Evolutionary conservation across 495 filamentous ascomycete species (phyloP).

Genomic region (Hypoxylon rickii): DNA sequence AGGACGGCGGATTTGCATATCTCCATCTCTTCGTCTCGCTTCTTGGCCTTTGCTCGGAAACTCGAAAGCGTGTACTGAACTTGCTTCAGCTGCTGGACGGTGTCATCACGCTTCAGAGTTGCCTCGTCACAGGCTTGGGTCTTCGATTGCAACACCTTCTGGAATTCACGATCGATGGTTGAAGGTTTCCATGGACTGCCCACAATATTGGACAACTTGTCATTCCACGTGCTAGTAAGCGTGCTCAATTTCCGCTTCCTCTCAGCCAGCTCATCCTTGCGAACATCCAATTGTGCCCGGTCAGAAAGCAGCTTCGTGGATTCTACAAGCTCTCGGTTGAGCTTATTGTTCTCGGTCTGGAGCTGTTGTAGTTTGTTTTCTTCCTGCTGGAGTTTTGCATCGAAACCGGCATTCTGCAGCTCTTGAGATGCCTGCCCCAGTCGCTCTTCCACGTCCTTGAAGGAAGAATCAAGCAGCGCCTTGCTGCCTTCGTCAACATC

Average conservation of each 20-base stretch:
- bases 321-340: conserved; percentile 77
- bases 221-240: conserved; percentile 72
- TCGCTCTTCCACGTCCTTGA: conserved; percentile 67
- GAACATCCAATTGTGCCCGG: conserved; percentile 75
- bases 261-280: conserved; percentile 76
- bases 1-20: conserved; percentile 57
- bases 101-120: conserved; percentile 68
- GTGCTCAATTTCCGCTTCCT: conserved; percentile 72
- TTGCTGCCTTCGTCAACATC: conserved; percentile 83
- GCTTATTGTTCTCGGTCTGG: conserved; percentile 67
- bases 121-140: conserved; percentile 58
- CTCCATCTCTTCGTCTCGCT: conserved; percentile 66
- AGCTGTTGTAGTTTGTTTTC: conserved; percentile 66
- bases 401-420: conserved; percentile 64
- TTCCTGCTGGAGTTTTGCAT: conserved; percentile 65
- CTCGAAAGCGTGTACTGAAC: conserved; percentile 76
- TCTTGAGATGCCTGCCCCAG: conserved; percentile 66
- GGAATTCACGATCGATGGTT: conserved; percentile 73
- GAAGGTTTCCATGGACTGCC: conserved; percentile 68
- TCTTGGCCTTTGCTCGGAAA: conserved; percentile 60
- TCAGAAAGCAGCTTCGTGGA: conserved; percentile 78
- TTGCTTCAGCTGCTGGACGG: conserved; percentile 74
- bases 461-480: conserved; percentile 70
- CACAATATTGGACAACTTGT: conserved; percentile 66
- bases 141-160: conserved; percentile 63